Percentiles rank a stretch among this genome's conserved stretches.
These are phyloP conservation scores for Avena eriantha DNA, from an alignment of 176 grass and related monocot species.

Conservation along the genomic window DNA sequence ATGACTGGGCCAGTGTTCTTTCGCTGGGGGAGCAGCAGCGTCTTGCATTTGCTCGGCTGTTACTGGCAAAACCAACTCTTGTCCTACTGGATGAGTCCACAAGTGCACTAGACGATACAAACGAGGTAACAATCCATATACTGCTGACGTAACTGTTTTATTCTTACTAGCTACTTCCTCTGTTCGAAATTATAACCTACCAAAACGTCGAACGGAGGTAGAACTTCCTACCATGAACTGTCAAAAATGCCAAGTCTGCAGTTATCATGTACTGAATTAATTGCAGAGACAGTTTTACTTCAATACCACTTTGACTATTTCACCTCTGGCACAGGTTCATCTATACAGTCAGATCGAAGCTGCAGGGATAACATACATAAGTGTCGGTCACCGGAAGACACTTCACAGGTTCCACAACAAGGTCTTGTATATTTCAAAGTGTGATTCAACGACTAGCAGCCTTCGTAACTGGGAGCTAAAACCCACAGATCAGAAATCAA, in stretches of 20 bases:
- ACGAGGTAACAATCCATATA: conserved; percentile 61
- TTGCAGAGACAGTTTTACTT: conserved; percentile 1
- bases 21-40: conserved; percentile 98
- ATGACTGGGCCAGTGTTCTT: conserved; percentile 99
- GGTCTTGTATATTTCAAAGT: conserved; percentile 69
- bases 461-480: conserved; percentile 64
- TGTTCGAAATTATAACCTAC: no score
- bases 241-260: neutral
- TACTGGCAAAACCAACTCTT: conserved; percentile 80
- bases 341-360: conserved; percentile 89
- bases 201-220: no score
- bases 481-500: conserved; percentile 45
- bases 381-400: conserved; percentile 85
- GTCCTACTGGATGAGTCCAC: conserved; percentile 91
- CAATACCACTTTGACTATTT: conserved; percentile 18
- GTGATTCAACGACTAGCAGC: conserved; percentile 38
- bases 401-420: conserved; percentile 89
- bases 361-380: conserved; percentile 93
- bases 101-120: conserved; percentile 87
- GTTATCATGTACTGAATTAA: conserved; percentile 6
- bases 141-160: neutral
- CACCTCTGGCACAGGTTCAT: conserved; percentile 56
- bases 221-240: neutral
- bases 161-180: neutral
- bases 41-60: conserved; percentile 87